Percentiles rank a stretch among this genome's conserved stretches.
These are phyloP conservation scores for Termitomyces sp. DNA, from an alignment of 768 basidiomycete species.

Conservation along the genomic window DNA sequence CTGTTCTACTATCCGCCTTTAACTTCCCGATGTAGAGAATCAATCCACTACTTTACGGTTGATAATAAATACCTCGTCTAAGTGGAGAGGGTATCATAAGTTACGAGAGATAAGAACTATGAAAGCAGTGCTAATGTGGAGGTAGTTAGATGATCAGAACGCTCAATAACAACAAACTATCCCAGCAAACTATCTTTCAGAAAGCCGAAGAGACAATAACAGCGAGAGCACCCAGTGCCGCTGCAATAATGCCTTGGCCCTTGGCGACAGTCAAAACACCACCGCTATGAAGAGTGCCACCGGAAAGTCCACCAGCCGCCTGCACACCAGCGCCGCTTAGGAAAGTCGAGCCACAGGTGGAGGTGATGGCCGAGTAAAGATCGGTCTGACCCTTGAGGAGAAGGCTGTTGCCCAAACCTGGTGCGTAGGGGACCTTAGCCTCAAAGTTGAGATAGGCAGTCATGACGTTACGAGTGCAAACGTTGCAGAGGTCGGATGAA, in stretches of 20 bases:
- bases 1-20: slow-evolving; percentile 6
- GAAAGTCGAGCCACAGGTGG: slow-evolving; percentile 72
- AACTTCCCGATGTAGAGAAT: slow-evolving; percentile 9
- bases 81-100: slow-evolving; percentile 22
- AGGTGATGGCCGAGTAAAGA: slow-evolving; percentile 61
- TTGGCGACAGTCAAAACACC: slow-evolving; percentile 22
- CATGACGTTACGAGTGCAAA: slow-evolving; percentile 79
- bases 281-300: slow-evolving; percentile 29
- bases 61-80: slow-evolving; percentile 18
- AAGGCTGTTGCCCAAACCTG: slow-evolving; percentile 62
- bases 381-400: slow-evolving; percentile 62
- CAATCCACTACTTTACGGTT: slow-evolving; percentile 14
- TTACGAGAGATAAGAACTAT: slow-evolving; percentile 15
- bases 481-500: slow-evolving; percentile 62
- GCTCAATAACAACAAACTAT: slow-evolving; percentile 10
- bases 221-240: slow-evolving; percentile 15
- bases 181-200: slow-evolving; percentile 13
- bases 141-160: slow-evolving; percentile 8
- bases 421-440: slow-evolving; percentile 65
- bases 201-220: slow-evolving; percentile 15
- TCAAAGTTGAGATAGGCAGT: slow-evolving; percentile 78
- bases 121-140: slow-evolving; percentile 12
- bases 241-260: slow-evolving; percentile 21
- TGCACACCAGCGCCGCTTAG: slow-evolving; percentile 56
- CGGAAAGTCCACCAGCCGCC: slow-evolving; percentile 61